Evolutionary conservation across 305 asterid species (phyloP).

Genomic region (Vinca major): DNA sequence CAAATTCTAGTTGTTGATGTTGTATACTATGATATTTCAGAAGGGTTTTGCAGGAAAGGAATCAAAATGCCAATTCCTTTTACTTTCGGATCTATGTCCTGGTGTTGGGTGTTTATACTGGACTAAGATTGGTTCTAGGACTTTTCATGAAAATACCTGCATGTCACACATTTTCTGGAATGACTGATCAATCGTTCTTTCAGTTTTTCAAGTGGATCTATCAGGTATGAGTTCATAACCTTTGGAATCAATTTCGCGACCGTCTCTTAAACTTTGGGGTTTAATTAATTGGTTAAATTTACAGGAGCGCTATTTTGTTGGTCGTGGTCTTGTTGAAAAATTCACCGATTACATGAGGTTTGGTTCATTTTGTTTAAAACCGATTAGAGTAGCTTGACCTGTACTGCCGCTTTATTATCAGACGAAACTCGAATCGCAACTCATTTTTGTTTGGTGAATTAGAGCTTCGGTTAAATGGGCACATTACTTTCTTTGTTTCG

Average conservation of each 20-base stretch:
- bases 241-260: neutral
- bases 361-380: constrained; percentile 17
- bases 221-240: constrained; percentile 47
- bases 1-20: constrained; percentile 24
- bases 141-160: constrained; percentile 73
- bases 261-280: constrained; percentile 4
- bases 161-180: constrained; percentile 74
- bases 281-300: constrained; percentile 18
- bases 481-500: neutral
- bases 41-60: constrained; percentile 67
- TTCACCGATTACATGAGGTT: constrained; percentile 80
- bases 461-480: neutral
- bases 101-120: constrained; percentile 87
- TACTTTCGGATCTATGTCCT: constrained; percentile 90
- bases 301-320: constrained; percentile 98
- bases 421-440: neutral
- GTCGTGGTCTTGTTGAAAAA: constrained; percentile 95
- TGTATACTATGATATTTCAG: constrained; percentile 33
- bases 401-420: neutral
- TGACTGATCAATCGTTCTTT: constrained; percentile 86
- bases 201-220: constrained; percentile 98
- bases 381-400: neutral
- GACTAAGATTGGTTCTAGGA: constrained; percentile 59
- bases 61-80: constrained; percentile 45
- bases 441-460: neutral